Percentiles rank a stretch among this genome's conserved stretches.
Conservation (phyloP, 371 early-diverging fungal species). For the Mucor indicus region DNA sequence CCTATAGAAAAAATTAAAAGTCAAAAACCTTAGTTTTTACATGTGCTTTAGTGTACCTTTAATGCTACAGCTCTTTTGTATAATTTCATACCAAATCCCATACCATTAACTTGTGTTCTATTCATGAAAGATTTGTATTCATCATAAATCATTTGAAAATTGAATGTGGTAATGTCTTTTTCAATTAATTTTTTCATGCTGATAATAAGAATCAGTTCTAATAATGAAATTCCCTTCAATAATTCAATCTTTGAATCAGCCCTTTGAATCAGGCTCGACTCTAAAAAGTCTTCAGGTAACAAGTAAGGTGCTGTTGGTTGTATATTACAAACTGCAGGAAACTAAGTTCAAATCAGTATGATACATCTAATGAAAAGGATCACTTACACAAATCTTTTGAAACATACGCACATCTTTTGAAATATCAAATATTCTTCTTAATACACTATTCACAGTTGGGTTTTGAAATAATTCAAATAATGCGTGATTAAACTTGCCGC, state of each 20-base stretch:
- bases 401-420: slow-evolving; percentile 61
- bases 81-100: slow-evolving; percentile 66
- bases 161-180: slow-evolving; percentile 69
- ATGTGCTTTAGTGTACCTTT: slow-evolving; percentile 52
- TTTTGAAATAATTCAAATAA: slow-evolving; percentile 47
- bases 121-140: slow-evolving; percentile 84
- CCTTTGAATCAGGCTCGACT: slow-evolving; percentile 44
- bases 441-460: slow-evolving; percentile 39
- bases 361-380: no score
- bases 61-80: slow-evolving; percentile 78
- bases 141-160: slow-evolving; percentile 93
- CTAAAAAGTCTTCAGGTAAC: slow-evolving; percentile 36
- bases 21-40: not conserved
- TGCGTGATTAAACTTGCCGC: slow-evolving; percentile 28
- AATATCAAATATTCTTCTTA: slow-evolving; percentile 59
- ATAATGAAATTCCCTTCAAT: slow-evolving; percentile 68
- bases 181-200: slow-evolving; percentile 72
- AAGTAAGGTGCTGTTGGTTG: slow-evolving; percentile 42
- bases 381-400: slow-evolving; percentile 60
- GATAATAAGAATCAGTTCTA: slow-evolving; percentile 80
- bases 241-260: slow-evolving; percentile 63
- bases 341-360: slow-evolving; percentile 38
- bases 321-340: slow-evolving; percentile 55
- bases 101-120: slow-evolving; percentile 46
- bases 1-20: slow-evolving; percentile 33